A percentile compares a stretch with the other conserved stretches of the same genome.
These are phyloP conservation scores for Vicia villosa DNA, from an alignment of 306 rosid species.

Conservation along the genomic window DNA sequence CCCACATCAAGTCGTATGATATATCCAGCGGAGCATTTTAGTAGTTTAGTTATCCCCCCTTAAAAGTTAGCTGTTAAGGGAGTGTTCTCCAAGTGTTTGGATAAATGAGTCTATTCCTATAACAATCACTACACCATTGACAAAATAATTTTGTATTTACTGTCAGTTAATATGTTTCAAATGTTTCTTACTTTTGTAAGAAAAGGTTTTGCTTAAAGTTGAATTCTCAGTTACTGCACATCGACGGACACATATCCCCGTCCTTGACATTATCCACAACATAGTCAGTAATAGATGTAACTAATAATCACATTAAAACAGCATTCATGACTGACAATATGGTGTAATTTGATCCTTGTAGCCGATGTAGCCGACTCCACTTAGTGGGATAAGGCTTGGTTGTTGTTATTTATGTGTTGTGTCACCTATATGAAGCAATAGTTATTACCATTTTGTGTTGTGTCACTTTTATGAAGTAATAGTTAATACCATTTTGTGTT, in stretches of 20 bases:
- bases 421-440: too few species aligned
- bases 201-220: not conserved
- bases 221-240: not conserved
- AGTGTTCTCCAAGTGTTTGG: not conserved
- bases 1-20: not conserved
- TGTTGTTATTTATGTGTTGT: too few species aligned
- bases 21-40: not conserved
- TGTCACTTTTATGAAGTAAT: slow-evolving; percentile 19
- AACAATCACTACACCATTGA: not conserved
- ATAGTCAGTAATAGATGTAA: slow-evolving; percentile 6
- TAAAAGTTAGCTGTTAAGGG: not conserved
- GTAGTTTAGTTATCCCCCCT: not conserved
- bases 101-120: not conserved
- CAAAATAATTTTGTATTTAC: slow-evolving; percentile 7
- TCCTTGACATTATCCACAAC: slow-evolving; percentile 8
- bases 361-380: too few species aligned
- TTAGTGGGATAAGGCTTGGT: too few species aligned
- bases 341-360: too few species aligned
- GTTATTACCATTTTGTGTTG: not conserved
- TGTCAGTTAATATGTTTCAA: slow-evolving; percentile 2
- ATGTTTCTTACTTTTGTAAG: not conserved
- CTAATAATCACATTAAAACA: not conserved
- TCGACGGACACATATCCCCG: slow-evolving; percentile 3
- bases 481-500: not conserved
- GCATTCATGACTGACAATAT: not conserved